phyloP scores from a whole-genome alignment of 2,329 filamentous ascomycete genomes.

The Paraphoma sp. region DNA sequence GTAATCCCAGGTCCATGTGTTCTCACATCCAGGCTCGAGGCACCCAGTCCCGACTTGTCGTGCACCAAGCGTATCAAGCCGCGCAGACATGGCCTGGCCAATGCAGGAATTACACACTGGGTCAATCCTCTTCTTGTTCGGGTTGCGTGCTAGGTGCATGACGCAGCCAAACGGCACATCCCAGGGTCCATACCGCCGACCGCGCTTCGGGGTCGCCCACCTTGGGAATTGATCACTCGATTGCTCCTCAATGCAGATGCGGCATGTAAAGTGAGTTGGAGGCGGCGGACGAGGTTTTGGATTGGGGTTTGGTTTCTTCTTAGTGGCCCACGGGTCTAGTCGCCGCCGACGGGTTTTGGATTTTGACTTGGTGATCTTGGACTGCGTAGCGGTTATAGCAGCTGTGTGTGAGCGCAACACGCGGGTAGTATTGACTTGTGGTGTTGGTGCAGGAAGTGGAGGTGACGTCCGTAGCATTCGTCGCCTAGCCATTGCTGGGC shows the following conservation, averaged over 20 bases:
- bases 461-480: background rate
- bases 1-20: slow-evolving; percentile 23
- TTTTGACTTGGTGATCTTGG: slow-evolving; percentile 4
- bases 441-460: background rate
- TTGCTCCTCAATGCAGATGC: slow-evolving; percentile 29
- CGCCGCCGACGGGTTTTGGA: slow-evolving; percentile 11
- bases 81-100: slow-evolving; percentile 25
- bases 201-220: slow-evolving; percentile 18
- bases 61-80: slow-evolving; percentile 28
- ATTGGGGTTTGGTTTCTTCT: slow-evolving; percentile 22
- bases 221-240: slow-evolving; percentile 21
- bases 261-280: slow-evolving; percentile 30
- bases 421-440: slow-evolving; percentile 2
- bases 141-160: slow-evolving; percentile 27
- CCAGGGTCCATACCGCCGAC: background rate
- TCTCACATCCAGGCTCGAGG: slow-evolving; percentile 28
- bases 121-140: slow-evolving; percentile 23
- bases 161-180: slow-evolving; percentile 30
- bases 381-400: background rate
- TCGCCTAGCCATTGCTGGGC: background rate
- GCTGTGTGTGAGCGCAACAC: slow-evolving; percentile 24
- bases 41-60: slow-evolving; percentile 26
- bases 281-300: slow-evolving; percentile 15
- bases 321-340: slow-evolving; percentile 30
- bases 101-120: slow-evolving; percentile 39